Base-by-base conservation (phyloP, 2,329 filamentous ascomycete species). In the Pochonia chlamydosporia region DNA sequence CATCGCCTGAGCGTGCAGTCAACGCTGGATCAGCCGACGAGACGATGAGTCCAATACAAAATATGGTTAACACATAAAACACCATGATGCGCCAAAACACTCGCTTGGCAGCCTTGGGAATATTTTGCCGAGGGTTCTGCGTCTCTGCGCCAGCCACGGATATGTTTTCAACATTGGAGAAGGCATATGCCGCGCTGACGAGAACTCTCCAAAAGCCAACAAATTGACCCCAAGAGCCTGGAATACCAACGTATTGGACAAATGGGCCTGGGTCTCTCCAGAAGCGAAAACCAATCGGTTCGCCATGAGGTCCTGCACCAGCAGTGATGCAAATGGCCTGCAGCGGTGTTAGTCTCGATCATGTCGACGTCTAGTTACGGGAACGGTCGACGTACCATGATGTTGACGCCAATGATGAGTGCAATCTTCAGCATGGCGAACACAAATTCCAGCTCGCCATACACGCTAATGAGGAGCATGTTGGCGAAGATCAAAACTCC, bases 321-420 rank as follows among this genome's bases (percentile, higher is more conserved):
- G 43, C 40, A 11, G 46, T 51, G 20, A 51, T 51, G 24, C 49
- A 51, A 11, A 51, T 37, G 20, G 35, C 33, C 49, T 51, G 30
- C 21, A 14, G n/a, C n/a, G 4, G 13, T 18, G 4, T 13, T 24
- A 16, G 36, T 14, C 16, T 35, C 41, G 14, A 13, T n/a, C n/a
- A n/a, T n/a, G n/a, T n/a, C n/a, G n/a, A n/a, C n/a, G n/a, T n/a
- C n/a, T n/a, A n/a, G n/a, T n/a, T n/a, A n/a, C n/a, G n/a, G n/a
- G n/a, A n/a, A n/a, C n/a, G n/a, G n/a, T n/a, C n/a, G 20, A 36
- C 47, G 28, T 11, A 76, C 80, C 23, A 84, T 65, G 53, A 86
- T 73, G 59, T 85, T 85, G 61, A 85, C 85, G 5, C 81, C 82
- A 9, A 76, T 66, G 56, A 76, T 75, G 40, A 81, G 78, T 11